These are phyloP conservation scores for Agrocybe praecox DNA, from an alignment of 768 basidiomycete species.

Conservation along the genomic window DNA sequence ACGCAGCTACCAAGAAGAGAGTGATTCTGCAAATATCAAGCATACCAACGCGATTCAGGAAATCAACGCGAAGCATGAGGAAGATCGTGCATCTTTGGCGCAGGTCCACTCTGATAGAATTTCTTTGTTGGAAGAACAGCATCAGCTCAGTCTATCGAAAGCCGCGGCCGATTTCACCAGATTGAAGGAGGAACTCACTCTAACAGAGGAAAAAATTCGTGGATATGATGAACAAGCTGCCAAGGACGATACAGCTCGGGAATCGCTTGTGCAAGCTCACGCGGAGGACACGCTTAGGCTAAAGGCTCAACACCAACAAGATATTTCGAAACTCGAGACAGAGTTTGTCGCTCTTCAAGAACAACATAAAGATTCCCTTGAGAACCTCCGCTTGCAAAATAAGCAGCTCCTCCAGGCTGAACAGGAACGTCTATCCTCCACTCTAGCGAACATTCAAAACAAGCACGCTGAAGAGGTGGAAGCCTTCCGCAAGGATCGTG, in stretches of 20 bases:
- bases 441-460: slow-evolving; percentile 51
- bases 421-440: slow-evolving; percentile 42
- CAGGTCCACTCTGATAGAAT: slow-evolving; percentile 45
- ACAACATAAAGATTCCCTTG: slow-evolving; percentile 18
- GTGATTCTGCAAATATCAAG: slow-evolving; percentile 46
- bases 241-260: slow-evolving; percentile 3
- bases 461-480: slow-evolving; percentile 53
- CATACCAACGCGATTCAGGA: slow-evolving; percentile 47
- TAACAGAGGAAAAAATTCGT: slow-evolving; percentile 29
- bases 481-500: slow-evolving; percentile 47
- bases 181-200: slow-evolving; percentile 37
- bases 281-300: slow-evolving; percentile 12
- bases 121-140: slow-evolving; percentile 43
- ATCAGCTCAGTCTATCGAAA: slow-evolving; percentile 46
- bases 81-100: slow-evolving; percentile 29
- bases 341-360: slow-evolving; percentile 19
- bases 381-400: slow-evolving; percentile 30
- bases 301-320: slow-evolving; percentile 50
- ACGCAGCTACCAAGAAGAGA: slow-evolving; percentile 56
- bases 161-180: slow-evolving; percentile 41
- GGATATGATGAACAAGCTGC: slow-evolving; percentile 23
- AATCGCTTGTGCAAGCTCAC: slow-evolving; percentile 11
- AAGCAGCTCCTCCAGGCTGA: slow-evolving; percentile 43
- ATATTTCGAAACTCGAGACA: slow-evolving; percentile 41
- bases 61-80: slow-evolving; percentile 24